phyloP scores from a whole-genome alignment of 805 yeast species.

The Ogataea wickerhamii region DNA sequence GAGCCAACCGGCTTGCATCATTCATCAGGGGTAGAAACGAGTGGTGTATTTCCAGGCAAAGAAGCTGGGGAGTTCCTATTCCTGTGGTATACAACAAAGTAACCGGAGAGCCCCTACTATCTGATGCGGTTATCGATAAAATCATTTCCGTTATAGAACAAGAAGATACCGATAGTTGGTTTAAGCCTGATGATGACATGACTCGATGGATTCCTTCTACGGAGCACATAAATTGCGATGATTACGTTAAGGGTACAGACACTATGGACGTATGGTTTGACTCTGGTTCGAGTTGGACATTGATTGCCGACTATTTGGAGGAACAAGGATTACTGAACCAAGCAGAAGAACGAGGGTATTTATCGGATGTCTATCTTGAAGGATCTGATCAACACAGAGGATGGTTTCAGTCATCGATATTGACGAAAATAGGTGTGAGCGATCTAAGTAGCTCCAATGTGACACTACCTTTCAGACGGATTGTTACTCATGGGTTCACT shows the following conservation, averaged over 20 bases:
- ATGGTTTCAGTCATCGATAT: constrained; percentile 93
- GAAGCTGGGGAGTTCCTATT: constrained; percentile 97
- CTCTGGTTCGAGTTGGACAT: constrained; percentile 89
- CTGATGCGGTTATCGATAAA: constrained; percentile 50
- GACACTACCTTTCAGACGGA: constrained; percentile 58
- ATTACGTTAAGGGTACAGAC: constrained; percentile 67
- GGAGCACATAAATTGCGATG: constrained; percentile 37
- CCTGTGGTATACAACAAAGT: constrained; percentile 70
- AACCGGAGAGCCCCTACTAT: constrained; percentile 63
- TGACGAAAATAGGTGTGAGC: constrained; percentile 62
- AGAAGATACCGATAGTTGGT: constrained; percentile 81
- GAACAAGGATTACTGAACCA: constrained; percentile 32
- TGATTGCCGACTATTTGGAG: constrained; percentile 41
- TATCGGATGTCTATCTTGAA: constrained; percentile 85
- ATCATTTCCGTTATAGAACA: constrained; percentile 54
- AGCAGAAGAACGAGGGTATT: constrained; percentile 35
- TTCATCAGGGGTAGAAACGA: constrained; percentile 79
- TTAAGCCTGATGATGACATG: constrained; percentile 40
- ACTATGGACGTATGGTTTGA: constrained; percentile 99
- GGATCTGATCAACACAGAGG: constrained; percentile 99
- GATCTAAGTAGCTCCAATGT: constrained; percentile 17
- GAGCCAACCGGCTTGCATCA: constrained; percentile 64
- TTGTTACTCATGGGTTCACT: constrained; percentile 92
- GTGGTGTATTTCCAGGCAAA: constrained; percentile 97
- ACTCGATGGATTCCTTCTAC: constrained; percentile 70